Evolutionary conservation across 2,329 filamentous ascomycete species (phyloP).

Genomic region (Dissoconium aciculare): DNA sequence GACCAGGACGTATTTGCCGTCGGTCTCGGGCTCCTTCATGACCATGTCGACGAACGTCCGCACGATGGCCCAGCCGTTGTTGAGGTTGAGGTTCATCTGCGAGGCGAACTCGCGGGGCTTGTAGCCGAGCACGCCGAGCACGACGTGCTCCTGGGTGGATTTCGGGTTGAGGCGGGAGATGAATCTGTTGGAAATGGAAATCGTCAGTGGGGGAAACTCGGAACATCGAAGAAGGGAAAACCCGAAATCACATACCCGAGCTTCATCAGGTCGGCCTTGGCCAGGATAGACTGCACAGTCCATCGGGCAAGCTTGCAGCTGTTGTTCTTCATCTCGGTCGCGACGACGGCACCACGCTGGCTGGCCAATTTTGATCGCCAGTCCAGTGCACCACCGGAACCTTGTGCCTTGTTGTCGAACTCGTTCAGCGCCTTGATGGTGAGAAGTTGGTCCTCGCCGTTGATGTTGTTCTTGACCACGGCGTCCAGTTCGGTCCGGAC

Average conservation of each 20-base stretch:
- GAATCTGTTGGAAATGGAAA: slow-evolving; percentile 55
- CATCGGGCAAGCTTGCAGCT: slow-evolving; percentile 95
- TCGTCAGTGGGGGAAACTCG: slow-evolving; percentile 9
- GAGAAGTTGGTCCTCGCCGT: slow-evolving; percentile 78
- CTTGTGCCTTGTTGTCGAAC: slow-evolving; percentile 96
- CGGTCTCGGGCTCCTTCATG: slow-evolving; percentile 50
- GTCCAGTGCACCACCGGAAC: slow-evolving; percentile 85
- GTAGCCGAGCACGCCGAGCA: slow-evolving; percentile 91
- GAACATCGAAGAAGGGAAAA: slow-evolving; percentile 4
- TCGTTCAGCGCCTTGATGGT: slow-evolving; percentile 96
- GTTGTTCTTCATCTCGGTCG: slow-evolving; percentile 99
- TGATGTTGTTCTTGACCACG: slow-evolving; percentile 86
- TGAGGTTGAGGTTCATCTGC: slow-evolving; percentile 95
- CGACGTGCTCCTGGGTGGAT: slow-evolving; percentile 81
- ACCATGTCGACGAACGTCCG: slow-evolving; percentile 95
- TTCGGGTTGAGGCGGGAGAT: slow-evolving; percentile 89
- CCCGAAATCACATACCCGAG: slow-evolving; percentile 52
- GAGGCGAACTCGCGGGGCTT: slow-evolving; percentile 92
- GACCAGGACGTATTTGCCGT: slow-evolving; percentile 61
- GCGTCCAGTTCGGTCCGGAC: slow-evolving; percentile 93
- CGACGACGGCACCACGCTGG: slow-evolving; percentile 91
- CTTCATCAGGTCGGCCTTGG: slow-evolving; percentile 97
- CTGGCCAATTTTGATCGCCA: slow-evolving; percentile 91
- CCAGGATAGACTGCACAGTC: slow-evolving; percentile 93
- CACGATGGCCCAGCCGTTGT: slow-evolving; percentile 98